phyloP scores from a whole-genome alignment of 108 stramenopile species.

The Discostella pseudostelligera region DNA sequence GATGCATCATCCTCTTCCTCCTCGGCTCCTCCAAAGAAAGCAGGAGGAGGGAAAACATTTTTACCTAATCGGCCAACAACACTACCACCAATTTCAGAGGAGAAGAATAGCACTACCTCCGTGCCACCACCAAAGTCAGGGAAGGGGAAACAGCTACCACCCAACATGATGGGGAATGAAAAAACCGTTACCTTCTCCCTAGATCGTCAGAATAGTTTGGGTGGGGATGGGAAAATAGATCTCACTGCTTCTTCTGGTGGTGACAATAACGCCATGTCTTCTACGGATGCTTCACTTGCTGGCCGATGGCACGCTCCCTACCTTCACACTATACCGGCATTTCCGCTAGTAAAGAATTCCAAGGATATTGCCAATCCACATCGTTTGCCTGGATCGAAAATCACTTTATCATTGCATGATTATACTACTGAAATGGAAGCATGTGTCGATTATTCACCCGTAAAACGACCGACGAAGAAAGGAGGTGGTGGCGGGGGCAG shows the following conservation, averaged over 20 bases:
- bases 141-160: slow-evolving; percentile 41
- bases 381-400: slow-evolving; percentile 40
- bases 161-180: slow-evolving; percentile 22
- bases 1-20: not conserved
- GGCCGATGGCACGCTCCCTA: slow-evolving; percentile 79
- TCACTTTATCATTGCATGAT: slow-evolving; percentile 49
- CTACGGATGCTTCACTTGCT: slow-evolving; percentile 7
- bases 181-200: slow-evolving; percentile 35
- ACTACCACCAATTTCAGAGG: no score
- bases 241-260: slow-evolving; percentile 6
- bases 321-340: slow-evolving; percentile 56
- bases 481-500: no score
- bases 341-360: slow-evolving; percentile 53
- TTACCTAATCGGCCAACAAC: slow-evolving; percentile 9
- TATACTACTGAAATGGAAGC: slow-evolving; percentile 43
- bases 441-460: slow-evolving; percentile 20
- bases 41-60: slow-evolving; percentile 21
- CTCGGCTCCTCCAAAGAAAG: slow-evolving; percentile 3
- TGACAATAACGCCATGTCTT: slow-evolving; percentile 52
- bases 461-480: not conserved
- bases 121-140: not conserved
- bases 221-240: slow-evolving; percentile 9
- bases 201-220: slow-evolving; percentile 19
- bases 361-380: slow-evolving; percentile 72
- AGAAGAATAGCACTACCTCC: not conserved